phyloP scores from a whole-genome alignment of 805 yeast genomes.

The Kluyveromyces lactis region DNA sequence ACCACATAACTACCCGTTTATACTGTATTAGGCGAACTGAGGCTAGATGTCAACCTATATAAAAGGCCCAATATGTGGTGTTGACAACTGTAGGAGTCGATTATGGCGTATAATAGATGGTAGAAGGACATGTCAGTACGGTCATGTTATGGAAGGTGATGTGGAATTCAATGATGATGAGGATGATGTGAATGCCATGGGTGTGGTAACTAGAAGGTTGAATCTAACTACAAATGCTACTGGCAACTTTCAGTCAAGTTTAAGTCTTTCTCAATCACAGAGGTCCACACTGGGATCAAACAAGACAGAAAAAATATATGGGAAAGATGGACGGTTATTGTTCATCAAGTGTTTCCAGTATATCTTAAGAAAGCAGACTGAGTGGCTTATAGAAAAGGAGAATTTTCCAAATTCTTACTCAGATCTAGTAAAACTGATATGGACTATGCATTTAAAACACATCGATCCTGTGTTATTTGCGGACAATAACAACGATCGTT shows the following conservation, averaged over 20 bases:
- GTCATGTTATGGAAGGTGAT: slow-evolving; percentile 81
- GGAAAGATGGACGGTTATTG: slow-evolving; percentile 38
- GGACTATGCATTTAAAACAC: slow-evolving; percentile 26
- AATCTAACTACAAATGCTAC: slow-evolving; percentile 40
- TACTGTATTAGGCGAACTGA: too few species aligned
- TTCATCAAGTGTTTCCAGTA: slow-evolving; percentile 42
- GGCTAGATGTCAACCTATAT: slow-evolving; percentile 37
- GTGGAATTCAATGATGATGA: slow-evolving; percentile 76
- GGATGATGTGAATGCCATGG: slow-evolving; percentile 39
- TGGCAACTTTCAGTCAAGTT: slow-evolving; percentile 30
- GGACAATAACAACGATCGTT: background rate
- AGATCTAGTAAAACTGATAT: slow-evolving; percentile 31
- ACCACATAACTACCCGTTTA: too few species aligned
- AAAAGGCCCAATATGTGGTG: slow-evolving; percentile 81
- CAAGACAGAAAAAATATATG: slow-evolving; percentile 32
- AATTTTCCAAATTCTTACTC: slow-evolving; percentile 26
- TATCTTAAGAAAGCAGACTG: slow-evolving; percentile 41
- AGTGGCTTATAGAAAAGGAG: slow-evolving; percentile 30
- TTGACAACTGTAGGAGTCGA: slow-evolving; percentile 77
- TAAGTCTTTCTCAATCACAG: slow-evolving; percentile 22
- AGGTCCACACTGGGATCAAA: slow-evolving; percentile 7
- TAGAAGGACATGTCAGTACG: slow-evolving; percentile 74
- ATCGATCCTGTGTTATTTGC: background rate
- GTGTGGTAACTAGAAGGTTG: slow-evolving; percentile 46
- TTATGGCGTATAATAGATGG: slow-evolving; percentile 72